A percentile compares a stretch with the other conserved stretches of the same genome.
Evolutionary conservation across 129 eudicot species (phyloP).

Genomic region (Centrapalus pauciflorus): DNA sequence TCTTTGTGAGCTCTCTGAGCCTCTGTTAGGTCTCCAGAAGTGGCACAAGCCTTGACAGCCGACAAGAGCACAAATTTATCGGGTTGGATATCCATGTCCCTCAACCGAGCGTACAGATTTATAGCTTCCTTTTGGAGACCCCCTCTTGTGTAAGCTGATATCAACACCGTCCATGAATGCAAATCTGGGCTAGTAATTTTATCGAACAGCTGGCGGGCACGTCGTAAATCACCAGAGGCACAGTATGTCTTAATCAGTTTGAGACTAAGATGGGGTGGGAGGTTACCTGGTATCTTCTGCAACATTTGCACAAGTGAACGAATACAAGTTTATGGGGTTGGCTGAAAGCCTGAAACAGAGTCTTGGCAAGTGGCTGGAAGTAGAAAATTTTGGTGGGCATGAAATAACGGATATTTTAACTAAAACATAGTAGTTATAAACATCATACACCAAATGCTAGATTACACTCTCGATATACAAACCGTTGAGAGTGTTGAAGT

Average conservation of each 20-base stretch:
- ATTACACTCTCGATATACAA: too few relatives aligned
- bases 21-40: slow-evolving; percentile 36
- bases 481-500: too few relatives aligned
- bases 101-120: slow-evolving; percentile 39
- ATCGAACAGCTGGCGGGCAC: slow-evolving; percentile 82
- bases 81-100: slow-evolving; percentile 30
- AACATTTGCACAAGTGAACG: slow-evolving; percentile 30
- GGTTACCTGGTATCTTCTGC: slow-evolving; percentile 49
- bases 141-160: slow-evolving; percentile 54
- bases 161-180: slow-evolving; percentile 55
- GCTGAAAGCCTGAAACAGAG: background rate
- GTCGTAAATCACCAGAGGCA: slow-evolving; percentile 49
- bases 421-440: too few relatives aligned
- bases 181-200: slow-evolving; percentile 55
- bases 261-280: slow-evolving; percentile 47
- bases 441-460: too few relatives aligned
- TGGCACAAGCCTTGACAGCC: slow-evolving; percentile 64
- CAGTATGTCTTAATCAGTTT: slow-evolving; percentile 40
- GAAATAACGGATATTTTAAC: too few relatives aligned
- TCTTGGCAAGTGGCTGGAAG: too few relatives aligned
- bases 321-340: slow-evolving; percentile 6
- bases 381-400: too few relatives aligned
- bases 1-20: slow-evolving; percentile 47
- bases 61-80: slow-evolving; percentile 57
- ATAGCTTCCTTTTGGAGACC: slow-evolving; percentile 49